phyloP scores from a whole-genome alignment of 306 rosid species.

The Rosa lucieae region DNA sequence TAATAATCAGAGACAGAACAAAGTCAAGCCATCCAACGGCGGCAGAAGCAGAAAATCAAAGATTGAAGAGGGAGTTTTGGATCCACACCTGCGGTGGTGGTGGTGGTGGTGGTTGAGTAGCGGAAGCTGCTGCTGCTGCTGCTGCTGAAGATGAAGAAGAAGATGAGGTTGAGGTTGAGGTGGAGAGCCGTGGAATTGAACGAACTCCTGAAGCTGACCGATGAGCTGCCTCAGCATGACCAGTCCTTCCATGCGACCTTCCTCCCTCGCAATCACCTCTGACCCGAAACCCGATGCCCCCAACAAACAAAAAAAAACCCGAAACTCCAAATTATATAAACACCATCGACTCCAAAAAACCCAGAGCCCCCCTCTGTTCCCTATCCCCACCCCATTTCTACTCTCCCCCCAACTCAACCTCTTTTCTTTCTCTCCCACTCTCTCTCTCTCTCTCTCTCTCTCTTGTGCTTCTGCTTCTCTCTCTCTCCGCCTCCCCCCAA shows the following conservation, averaged over 20 bases:
- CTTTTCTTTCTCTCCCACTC: neutral
- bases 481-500: constrained; percentile 12
- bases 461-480: neutral
- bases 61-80: constrained; percentile 7
- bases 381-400: constrained; percentile 4
- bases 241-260: constrained; percentile 61
- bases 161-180: constrained; percentile 23
- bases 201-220: constrained; percentile 74
- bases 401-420: neutral
- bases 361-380: neutral
- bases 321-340: neutral
- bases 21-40: neutral
- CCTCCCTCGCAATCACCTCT: too few relatives aligned
- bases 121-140: constrained; percentile 23
- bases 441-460: neutral
- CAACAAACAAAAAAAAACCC: neutral
- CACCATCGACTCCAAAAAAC: neutral
- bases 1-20: constrained; percentile 2
- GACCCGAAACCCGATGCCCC: neutral
- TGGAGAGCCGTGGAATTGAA: constrained; percentile 46
- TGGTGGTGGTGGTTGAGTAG: constrained; percentile 20
- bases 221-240: constrained; percentile 82
- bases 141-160: constrained; percentile 23
- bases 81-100: constrained; percentile 47
- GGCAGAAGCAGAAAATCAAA: neutral